phyloP scores from a whole-genome alignment of 2,329 filamentous ascomycete species.

The Cercospora janseana region DNA sequence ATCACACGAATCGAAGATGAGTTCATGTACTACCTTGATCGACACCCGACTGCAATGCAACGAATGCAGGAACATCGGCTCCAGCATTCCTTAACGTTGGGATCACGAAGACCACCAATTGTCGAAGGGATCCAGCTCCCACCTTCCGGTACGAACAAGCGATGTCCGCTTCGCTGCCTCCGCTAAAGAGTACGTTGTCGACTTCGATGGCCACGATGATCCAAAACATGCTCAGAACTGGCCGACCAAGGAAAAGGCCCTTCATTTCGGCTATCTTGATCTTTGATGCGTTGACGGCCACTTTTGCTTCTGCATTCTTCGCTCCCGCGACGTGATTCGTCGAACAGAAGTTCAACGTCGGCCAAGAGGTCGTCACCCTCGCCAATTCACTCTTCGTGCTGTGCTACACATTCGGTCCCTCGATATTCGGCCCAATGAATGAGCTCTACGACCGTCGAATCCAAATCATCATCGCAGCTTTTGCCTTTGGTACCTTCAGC shows the following conservation, averaged over 20 bases:
- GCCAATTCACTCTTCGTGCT: slow-evolving; percentile 44
- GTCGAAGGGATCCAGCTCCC: slow-evolving; percentile 42
- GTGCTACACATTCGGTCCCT: slow-evolving; percentile 31
- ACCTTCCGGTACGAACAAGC: slow-evolving; percentile 21
- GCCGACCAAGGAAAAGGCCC: slow-evolving; percentile 74
- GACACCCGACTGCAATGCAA: slow-evolving; percentile 66
- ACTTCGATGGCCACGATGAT: slow-evolving; percentile 78
- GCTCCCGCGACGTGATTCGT: slow-evolving; percentile 47
- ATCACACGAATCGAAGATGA: slow-evolving; percentile 45
- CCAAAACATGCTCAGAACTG: slow-evolving; percentile 79
- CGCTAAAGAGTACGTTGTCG: slow-evolving; percentile 76
- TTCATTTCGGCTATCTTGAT: slow-evolving; percentile 66
- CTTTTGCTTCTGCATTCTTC: slow-evolving; percentile 60
- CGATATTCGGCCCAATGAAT: slow-evolving; percentile 45
- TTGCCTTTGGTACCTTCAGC: slow-evolving; percentile 47
- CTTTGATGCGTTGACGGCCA: slow-evolving; percentile 68
- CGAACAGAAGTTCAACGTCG: slow-evolving; percentile 44
- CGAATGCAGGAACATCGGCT: slow-evolving; percentile 63
- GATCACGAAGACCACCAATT: slow-evolving; percentile 41
- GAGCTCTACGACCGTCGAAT: slow-evolving; percentile 49
- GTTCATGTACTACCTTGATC: slow-evolving; percentile 53
- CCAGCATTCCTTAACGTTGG: slow-evolving; percentile 72
- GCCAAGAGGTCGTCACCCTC: slow-evolving; percentile 46
- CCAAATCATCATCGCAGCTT: slow-evolving; percentile 46
- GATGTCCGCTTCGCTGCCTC: slow-evolving; percentile 69